A percentile compares a stretch with the other conserved stretches of the same genome.
Evolutionary conservation across 176 grass and related monocot species (phyloP).

Genomic region (Thinopyrum elongatum): DNA sequence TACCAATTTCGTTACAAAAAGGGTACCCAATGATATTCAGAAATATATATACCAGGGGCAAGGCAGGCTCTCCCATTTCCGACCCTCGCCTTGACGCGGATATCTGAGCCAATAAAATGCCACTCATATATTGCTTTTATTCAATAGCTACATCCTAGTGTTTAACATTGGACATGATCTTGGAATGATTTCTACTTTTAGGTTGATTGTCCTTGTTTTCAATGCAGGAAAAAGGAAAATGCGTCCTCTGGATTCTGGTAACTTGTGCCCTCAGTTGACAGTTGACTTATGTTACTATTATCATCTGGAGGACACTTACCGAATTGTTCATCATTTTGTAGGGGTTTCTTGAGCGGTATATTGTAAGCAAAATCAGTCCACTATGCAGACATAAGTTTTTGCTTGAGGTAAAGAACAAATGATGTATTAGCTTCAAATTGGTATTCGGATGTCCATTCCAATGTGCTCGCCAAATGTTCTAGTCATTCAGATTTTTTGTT

Average conservation of each 20-base stretch:
- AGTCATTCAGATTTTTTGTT: not conserved
- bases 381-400: not conserved
- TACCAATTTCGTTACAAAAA: not conserved
- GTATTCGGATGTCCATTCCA: not conserved
- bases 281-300: not conserved
- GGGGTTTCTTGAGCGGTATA: conserved; percentile 82
- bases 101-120: no score
- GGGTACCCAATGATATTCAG: not conserved
- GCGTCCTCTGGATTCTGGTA: conserved; percentile 81
- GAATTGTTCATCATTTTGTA: conserved; percentile 28
- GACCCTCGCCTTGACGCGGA: no score
- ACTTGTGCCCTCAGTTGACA: not conserved
- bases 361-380: conserved; percentile 40
- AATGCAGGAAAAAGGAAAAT: conserved; percentile 71
- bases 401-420: not conserved
- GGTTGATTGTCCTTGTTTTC: conserved; percentile 1
- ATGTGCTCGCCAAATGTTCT: not conserved
- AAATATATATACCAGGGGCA: not conserved
- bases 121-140: not conserved
- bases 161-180: not conserved
- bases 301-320: not conserved
- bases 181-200: not conserved
- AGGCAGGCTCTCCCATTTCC: no score
- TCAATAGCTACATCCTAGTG: not conserved
- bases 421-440: not conserved